Conservation (phyloP, 192 early-diverging fungal genomes). For the Rhizophagus sp. region DNA sequence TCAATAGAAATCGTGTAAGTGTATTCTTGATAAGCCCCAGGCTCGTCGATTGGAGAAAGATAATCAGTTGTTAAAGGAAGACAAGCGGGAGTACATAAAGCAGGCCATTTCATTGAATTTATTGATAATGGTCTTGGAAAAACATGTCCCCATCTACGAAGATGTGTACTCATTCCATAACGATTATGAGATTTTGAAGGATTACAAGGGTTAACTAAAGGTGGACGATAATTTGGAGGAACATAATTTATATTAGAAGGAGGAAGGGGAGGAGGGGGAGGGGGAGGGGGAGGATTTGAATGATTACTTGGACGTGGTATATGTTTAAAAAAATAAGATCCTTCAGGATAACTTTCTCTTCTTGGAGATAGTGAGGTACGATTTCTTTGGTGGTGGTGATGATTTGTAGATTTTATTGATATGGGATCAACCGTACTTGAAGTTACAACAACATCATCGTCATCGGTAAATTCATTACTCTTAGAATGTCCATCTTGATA, state of each 20-base stretch:
- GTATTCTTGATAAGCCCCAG: slow-evolving; percentile 71
- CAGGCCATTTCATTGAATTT: slow-evolving; percentile 76
- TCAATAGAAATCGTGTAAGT: slow-evolving; percentile 69
- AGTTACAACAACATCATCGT: slow-evolving; percentile 51
- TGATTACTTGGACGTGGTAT: slow-evolving; percentile 36
- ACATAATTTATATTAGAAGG: background rate
- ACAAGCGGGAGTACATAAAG: slow-evolving; percentile 89
- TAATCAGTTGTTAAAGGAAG: slow-evolving; percentile 91
- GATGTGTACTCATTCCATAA: slow-evolving; percentile 53
- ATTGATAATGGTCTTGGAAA: slow-evolving; percentile 50
- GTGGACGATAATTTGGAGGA: slow-evolving; percentile 35
- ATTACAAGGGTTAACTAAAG: slow-evolving; percentile 71
- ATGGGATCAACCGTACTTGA: slow-evolving; percentile 56
- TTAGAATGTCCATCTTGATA: background rate
- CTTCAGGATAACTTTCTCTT: slow-evolving; percentile 16
- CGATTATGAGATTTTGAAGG: slow-evolving; percentile 57
- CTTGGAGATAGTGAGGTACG: slow-evolving; percentile 31
- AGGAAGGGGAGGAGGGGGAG: too few species aligned
- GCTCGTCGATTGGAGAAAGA: slow-evolving; percentile 69
- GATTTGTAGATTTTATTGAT: slow-evolving; percentile 40
- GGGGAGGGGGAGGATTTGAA: background rate
- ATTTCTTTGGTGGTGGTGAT: slow-evolving; percentile 26
- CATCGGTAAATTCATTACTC: slow-evolving; percentile 27
- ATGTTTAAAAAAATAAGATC: slow-evolving; percentile 38
- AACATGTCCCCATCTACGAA: slow-evolving; percentile 88